phyloP scores from a whole-genome alignment of 306 rosid genomes.

The Trifolium dubium region DNA sequence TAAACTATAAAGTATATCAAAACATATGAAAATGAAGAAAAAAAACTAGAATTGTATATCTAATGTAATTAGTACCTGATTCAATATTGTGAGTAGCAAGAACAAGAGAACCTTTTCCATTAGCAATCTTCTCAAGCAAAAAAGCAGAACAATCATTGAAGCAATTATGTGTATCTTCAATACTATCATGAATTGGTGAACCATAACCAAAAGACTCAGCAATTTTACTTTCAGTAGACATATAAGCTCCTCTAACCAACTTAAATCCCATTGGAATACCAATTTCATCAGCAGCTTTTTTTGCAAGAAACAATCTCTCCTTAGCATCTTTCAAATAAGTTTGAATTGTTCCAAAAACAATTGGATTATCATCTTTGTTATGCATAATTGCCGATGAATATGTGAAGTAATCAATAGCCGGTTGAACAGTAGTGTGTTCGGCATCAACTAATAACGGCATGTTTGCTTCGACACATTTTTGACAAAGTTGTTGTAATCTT shows the following conservation, averaged over 20 bases:
- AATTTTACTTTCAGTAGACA: slow-evolving; percentile 67
- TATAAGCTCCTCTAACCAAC: slow-evolving; percentile 91
- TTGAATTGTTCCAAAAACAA: slow-evolving; percentile 79
- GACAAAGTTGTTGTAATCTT: slow-evolving; percentile 64
- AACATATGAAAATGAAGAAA: not conserved
- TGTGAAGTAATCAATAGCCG: slow-evolving; percentile 89
- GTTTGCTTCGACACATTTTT: slow-evolving; percentile 56
- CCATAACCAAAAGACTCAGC: slow-evolving; percentile 65
- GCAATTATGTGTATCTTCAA: slow-evolving; percentile 75
- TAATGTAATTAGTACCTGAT: slow-evolving; percentile 59
- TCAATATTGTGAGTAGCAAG: slow-evolving; percentile 92
- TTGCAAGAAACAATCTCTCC: slow-evolving; percentile 59
- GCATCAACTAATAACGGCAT: slow-evolving; percentile 77
- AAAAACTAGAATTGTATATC: not conserved
- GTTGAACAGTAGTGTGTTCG: slow-evolving; percentile 80
- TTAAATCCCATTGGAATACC: slow-evolving; percentile 77
- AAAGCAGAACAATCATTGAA: slow-evolving; percentile 69
- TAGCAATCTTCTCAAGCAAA: slow-evolving; percentile 65
- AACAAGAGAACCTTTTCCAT: slow-evolving; percentile 61
- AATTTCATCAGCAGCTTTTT: slow-evolving; percentile 61
- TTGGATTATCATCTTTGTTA: slow-evolving; percentile 58
- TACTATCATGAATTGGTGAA: slow-evolving; percentile 73
- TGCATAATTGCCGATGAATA: slow-evolving; percentile 67
- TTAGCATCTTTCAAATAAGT: slow-evolving; percentile 84
- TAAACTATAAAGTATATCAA: not conserved